These are phyloP conservation scores for Pyrus hybrid DNA, from an alignment of 331 rosid species.

Conservation along the genomic window DNA sequence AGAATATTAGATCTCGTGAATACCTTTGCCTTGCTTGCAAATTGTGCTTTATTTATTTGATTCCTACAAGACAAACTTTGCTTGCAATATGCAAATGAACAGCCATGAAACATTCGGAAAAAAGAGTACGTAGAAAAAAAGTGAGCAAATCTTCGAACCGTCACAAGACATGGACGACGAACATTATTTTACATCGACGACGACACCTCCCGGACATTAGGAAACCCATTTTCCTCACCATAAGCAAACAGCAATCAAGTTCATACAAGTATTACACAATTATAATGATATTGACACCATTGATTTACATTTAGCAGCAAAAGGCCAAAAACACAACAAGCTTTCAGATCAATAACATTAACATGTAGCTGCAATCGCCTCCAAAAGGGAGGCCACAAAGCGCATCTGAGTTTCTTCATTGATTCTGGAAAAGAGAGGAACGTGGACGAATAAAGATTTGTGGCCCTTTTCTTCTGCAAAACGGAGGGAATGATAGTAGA, in stretches of 20 bases:
- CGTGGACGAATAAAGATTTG: slow-evolving; percentile 79
- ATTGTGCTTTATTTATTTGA: not conserved
- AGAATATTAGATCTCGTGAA: too few species aligned
- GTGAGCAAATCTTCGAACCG: not conserved
- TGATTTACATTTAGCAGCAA: slow-evolving; percentile 23
- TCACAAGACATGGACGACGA: not conserved
- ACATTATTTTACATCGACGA: not conserved
- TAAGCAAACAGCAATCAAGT: slow-evolving; percentile 2
- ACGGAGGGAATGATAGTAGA: slow-evolving; percentile 72
- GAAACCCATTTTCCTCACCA: not conserved
- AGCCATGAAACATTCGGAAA: not conserved
- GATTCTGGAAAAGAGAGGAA: slow-evolving; percentile 64
- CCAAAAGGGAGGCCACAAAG: slow-evolving; percentile 60
- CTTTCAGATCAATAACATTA: not conserved
- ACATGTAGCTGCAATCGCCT: slow-evolving; percentile 69
- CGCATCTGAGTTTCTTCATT: slow-evolving; percentile 70
- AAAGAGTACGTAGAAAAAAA: not conserved
- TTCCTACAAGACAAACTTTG: not conserved
- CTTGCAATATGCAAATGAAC: not conserved
- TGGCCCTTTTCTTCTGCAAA: slow-evolving; percentile 77
- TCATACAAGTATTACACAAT: slow-evolving; percentile 17
- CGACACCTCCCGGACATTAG: not conserved
- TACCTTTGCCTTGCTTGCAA: not conserved
- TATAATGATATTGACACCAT: slow-evolving; percentile 11
- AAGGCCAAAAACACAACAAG: not conserved